These are phyloP conservation scores for Schizothecium vesticola DNA, from an alignment of 495 filamentous ascomycete species.

Conservation along the genomic window DNA sequence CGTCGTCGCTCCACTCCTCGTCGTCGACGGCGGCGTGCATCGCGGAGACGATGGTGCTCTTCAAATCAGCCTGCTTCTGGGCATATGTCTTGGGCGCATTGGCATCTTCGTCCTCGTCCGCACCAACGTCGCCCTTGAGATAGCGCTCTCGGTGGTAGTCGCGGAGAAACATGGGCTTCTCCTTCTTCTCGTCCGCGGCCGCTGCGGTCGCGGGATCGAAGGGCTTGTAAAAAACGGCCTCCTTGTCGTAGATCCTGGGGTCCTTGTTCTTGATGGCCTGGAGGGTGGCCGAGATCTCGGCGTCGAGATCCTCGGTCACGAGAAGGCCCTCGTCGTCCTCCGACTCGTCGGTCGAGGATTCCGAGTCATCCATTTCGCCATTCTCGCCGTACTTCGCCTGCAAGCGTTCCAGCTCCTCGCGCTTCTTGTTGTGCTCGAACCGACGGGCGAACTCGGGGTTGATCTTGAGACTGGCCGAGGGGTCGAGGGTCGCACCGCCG, in stretches of 20 bases:
- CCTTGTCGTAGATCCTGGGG: slow-evolving; percentile 79
- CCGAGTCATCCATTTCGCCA: slow-evolving; percentile 44
- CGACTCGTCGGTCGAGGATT: slow-evolving; percentile 62
- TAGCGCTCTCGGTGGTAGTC: slow-evolving; percentile 90
- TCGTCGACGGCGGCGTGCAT: slow-evolving; percentile 61
- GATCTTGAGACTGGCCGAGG: slow-evolving; percentile 61
- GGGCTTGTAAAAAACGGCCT: slow-evolving; percentile 67
- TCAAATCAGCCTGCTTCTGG: slow-evolving; percentile 80
- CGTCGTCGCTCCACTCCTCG: slow-evolving; percentile 60
- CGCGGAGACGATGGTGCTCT: slow-evolving; percentile 66
- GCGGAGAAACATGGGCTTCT: slow-evolving; percentile 79
- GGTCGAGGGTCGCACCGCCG: slow-evolving; percentile 50
- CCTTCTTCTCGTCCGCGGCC: slow-evolving; percentile 48
- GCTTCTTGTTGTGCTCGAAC: slow-evolving; percentile 95
- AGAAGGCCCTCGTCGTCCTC: slow-evolving; percentile 89
- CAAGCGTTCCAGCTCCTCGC: slow-evolving; percentile 82
- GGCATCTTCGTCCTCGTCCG: slow-evolving; percentile 53
- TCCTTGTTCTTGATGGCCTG: slow-evolving; percentile 84
- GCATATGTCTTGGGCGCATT: slow-evolving; percentile 65
- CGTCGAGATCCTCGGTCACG: slow-evolving; percentile 73
- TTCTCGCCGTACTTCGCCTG: slow-evolving; percentile 79
- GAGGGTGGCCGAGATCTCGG: slow-evolving; percentile 78
- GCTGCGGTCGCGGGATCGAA: slow-evolving; percentile 47
- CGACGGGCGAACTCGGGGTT: slow-evolving; percentile 84
- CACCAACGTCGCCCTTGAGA: slow-evolving; percentile 53